Base-by-base conservation (phyloP, 2,329 filamentous ascomycete genomes). In the Verticillium albo-atrum region DNA sequence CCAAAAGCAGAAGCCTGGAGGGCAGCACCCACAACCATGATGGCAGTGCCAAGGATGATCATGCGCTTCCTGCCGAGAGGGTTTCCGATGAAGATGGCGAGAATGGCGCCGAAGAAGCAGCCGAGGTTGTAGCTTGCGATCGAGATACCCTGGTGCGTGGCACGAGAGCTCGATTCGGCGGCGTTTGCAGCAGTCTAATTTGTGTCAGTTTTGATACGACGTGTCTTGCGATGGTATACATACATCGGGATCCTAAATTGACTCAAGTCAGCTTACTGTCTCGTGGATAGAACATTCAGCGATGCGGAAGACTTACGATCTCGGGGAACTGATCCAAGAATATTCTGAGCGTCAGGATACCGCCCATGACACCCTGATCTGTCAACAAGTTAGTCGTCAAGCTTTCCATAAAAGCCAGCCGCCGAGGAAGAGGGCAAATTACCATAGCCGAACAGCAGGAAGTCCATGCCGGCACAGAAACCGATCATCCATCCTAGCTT, bases 311-410 rank as follows among this genome's bases (percentile, higher is more conserved):
- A 56, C 54, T 56, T 37, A 56, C 54, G 35, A 85, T 83, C 37
- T 76, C 68, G 0, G 83, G 84, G 63, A 87, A 87, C 17, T 75
- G 72, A 2, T 71, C 66, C 2, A 85, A 75, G 66, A 90, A 91
- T 10, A 80, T 79, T 23, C 81, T 74, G 67, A 93, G 81, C 3
- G 89, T 91, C 59, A 94, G 77, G 63, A 94, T 85, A 59, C 87
- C 87, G 53, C 88, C 89, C 81, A 90, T 92, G 10, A 91, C 88
- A 68, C 89, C 87, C 73, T 90, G 88, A 71, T 91, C 89, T 87
- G 81, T 12, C 80, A 73, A 50, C 34, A 28, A 77, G 64, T 58
- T 20, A 60, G 57, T 42, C 17, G 14, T 1, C 30, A n/a, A n/a
- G n/a, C n/a, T n/a, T 23, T 23, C 28, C 3, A 17, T 23, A 47